Evolutionary conservation across 495 filamentous ascomycete species (phyloP), one percentile per base, ranked within the genome.

Genomic region (Neurospora sp.): DNA sequence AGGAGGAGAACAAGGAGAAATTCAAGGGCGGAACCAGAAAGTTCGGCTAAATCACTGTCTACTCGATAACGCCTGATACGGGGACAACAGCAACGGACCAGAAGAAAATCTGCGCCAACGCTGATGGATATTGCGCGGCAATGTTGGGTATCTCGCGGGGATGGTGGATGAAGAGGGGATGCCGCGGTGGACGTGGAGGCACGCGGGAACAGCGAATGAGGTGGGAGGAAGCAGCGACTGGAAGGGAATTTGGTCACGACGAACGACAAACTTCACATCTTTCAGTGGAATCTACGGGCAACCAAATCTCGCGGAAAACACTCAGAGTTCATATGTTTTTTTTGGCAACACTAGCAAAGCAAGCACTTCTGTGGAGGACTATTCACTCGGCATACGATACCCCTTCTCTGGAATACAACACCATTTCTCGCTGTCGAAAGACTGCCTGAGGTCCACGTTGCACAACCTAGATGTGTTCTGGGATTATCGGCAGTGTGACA

Each of bases 401-500:
- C 54, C 27, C 5, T 16, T 62, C 27, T 23, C 27, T 31, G 54
- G 27, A 31, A 35, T 62, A 31, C 27, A 16, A 62, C 54, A 18
- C 54, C 23, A 31, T 31, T 62, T 8, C 6, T 35, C 27, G 14
- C 27, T 18, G 54, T 18, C 11, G 1, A 35, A 62, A 31, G 5
- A 31, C 8, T 9, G 12, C 54, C 54, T 31, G 54, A 39, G 18
- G 8, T 41, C 20, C 14, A 70, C 14, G 9, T 27, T 71, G 12
- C 39, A 73, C 14, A 27, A 14, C 6, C 5, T 27, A 62, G 54
- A 31, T 18, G 54, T 1, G 54, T 9, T 35, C 12, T 16, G 88
- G 87, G 73, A 91, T 88, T 37, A 89, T 78, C 4, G 88, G 88
- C 70, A 91, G 75, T 1, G 80, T 84, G 35, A 91, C 83, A 75